Base-by-base conservation (phyloP, 2,329 filamentous ascomycete species). In the Blastomyces gilchristii region DNA sequence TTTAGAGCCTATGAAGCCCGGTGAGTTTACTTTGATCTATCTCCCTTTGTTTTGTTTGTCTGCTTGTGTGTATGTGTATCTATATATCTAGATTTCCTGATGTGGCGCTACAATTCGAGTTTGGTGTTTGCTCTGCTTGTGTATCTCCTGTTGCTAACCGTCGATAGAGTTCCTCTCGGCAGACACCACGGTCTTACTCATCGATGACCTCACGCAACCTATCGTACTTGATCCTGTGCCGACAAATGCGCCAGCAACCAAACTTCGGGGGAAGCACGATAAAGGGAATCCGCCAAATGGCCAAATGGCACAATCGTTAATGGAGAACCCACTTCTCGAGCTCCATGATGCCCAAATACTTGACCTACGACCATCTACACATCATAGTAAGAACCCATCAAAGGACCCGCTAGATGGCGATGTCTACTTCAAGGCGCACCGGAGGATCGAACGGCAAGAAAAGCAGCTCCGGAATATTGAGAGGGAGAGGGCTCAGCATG, bases 1-100 rank as follows among this genome's bases (percentile, higher is more conserved):
- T 66, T 90, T 95, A 72, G 87, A 90, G 66, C 85, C 87, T 49
- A 88, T 88, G 69, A 87, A 92, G 76, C 81, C 87, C 69, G 87
- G 91, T 92, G 82, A 64, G 70, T 65, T 25, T 37, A 11, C n/a
- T 49, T 6, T 41, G 39, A 41, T 41, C n/a, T 22, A 22, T 22
- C 12, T 16, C 5, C 8, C n/a, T 49, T n/a, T 11, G 34, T 34
- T 34, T 34, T 34, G 5, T 34, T 34, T 7, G 34, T 25, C n/a
- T 25, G 1, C 12, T 49, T 25, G 6, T 22, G 16, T 25, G n/a
- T 7, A 3, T 34, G 6, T 50, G 6, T n/a, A 50, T 53, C 1
- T 8, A 34, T 18, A 63, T 52, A 3, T 39, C 31, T 5, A 56
- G 60, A 49, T 54, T 61, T 53, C 25, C 7, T 9, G 49, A 31